Evolutionary conservation across 768 basidiomycete species (phyloP), one percentile per base, ranked within the genome.

Genomic region (Naganishia friedmannii): DNA sequence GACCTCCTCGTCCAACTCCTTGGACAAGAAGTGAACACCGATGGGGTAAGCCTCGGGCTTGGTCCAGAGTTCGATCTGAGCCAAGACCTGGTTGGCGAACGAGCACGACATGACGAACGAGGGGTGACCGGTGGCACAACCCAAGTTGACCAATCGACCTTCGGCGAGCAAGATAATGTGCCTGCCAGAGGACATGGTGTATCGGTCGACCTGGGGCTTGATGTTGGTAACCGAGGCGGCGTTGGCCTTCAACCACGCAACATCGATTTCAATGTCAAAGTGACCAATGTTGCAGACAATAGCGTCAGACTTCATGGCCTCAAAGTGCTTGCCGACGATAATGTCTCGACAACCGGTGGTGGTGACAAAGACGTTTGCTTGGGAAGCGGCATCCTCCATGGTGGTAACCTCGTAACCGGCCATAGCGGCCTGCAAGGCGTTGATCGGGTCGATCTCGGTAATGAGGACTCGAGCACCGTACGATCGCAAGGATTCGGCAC

Each of bases 91-190:
- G 87, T 99, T 99, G 80, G 92, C 84, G 86, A 99, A 99, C 53
- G 96, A 99, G 86, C 94, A 98, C 21, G 95, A 98, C 96, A 99
- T 99, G 84, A 99, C 96, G 75, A 94, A 97, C 53, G 95, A 98
- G 42, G 96, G 95, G 83, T 99, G 95, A 69, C 95, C 95, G 75
- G 95, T 98, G 48, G 93, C 95, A 83, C 95, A 98, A 67, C 95
- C 95, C 80, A 99, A 86, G 87, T 99, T 99, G 79, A 99, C 95
- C 73, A 99, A 91, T 84, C 96, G 95, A 70, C 96, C 96, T 80
- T 98, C 93, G 45, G 96, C 96, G 72, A 99, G 91, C 65, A 99
- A 89, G 83, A 99, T 90, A 84, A 99, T 84, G 85, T 98, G 96
- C 70, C 93, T 91, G 69, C 94, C 95, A 68, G 84, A 88, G 67